Evolutionary conservation across 129 eudicot species (phyloP).

Genomic region (Lactuca sativa): DNA sequence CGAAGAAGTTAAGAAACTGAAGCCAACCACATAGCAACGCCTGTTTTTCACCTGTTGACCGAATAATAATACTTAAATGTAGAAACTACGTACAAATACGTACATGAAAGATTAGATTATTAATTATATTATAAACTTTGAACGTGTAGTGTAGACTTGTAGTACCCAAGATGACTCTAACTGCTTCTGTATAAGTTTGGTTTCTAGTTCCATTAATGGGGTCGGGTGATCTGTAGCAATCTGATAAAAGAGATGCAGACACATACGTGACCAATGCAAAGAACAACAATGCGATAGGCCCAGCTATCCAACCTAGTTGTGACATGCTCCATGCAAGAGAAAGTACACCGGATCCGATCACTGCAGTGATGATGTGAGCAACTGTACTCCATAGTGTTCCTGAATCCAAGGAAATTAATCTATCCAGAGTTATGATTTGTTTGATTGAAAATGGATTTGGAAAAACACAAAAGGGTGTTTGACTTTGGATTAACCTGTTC

Average conservation of each 20-base stretch:
- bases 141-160: not conserved
- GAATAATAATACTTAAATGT: not conserved
- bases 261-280: conserved; percentile 61
- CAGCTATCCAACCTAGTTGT: conserved; percentile 78
- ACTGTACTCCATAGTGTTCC: conserved; percentile 69
- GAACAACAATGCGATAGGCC: conserved; percentile 57
- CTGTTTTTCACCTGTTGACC: conserved; percentile 43
- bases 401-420: conserved; percentile 5
- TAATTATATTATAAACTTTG: not conserved
- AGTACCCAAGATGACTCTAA: conserved; percentile 61
- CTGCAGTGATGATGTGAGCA: conserved; percentile 80
- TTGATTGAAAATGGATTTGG: not conserved
- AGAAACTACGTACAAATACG: not conserved
- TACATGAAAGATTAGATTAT: not conserved
- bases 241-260: conserved; percentile 64
- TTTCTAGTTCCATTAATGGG: conserved; percentile 64
- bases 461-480: not conserved
- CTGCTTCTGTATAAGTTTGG: conserved; percentile 60
- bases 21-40: conserved; percentile 56
- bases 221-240: conserved; percentile 76
- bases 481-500: conserved; percentile 41
- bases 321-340: conserved; percentile 78
- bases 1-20: conserved; percentile 61
- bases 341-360: conserved; percentile 79
- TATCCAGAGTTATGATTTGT: not conserved